Percentiles rank a stretch among this genome's conserved stretches.
These are phyloP conservation scores for Sugiyamaella castrensis DNA, from an alignment of 1,139 yeast species.

Conservation along the genomic window DNA sequence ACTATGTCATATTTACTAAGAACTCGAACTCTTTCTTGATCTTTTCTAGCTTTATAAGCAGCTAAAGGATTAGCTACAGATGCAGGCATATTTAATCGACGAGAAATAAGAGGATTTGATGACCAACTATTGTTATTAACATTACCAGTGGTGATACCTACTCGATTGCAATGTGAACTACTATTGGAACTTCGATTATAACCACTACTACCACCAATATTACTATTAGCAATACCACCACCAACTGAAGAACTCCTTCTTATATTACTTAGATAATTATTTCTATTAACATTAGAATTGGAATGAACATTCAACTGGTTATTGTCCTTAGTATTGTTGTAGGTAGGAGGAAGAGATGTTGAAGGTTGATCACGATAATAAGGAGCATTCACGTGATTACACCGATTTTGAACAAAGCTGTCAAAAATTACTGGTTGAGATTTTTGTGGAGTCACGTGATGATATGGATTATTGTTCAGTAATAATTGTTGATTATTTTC, in stretches of 20 bases:
- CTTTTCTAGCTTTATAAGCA: conserved; percentile 53
- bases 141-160: conserved; percentile 26
- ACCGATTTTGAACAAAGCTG: too few relatives aligned
- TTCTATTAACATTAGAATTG: neutral
- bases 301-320: neutral
- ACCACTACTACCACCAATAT: neutral
- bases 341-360: too few relatives aligned
- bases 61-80: conserved; percentile 37
- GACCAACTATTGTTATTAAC: conserved; percentile 17
- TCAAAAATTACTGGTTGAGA: too few relatives aligned
- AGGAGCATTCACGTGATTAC: too few relatives aligned
- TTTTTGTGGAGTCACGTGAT: too few relatives aligned
- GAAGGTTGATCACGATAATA: too few relatives aligned
- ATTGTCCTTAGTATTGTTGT: neutral
- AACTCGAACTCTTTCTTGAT: conserved; percentile 65
- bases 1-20: conserved; percentile 77
- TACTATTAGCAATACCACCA: neutral
- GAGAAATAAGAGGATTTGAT: too few relatives aligned
- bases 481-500: too few relatives aligned
- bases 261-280: too few relatives aligned
- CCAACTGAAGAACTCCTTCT: too few relatives aligned
- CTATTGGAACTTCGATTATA: too few relatives aligned
- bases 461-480: too few relatives aligned
- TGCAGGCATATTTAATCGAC: conserved; percentile 20
- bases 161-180: neutral